Evolutionary conservation across 2,329 filamentous ascomycete genomes (phyloP).

Genomic region (Ophiognomonia clavigignenti-juglandacearum): DNA sequence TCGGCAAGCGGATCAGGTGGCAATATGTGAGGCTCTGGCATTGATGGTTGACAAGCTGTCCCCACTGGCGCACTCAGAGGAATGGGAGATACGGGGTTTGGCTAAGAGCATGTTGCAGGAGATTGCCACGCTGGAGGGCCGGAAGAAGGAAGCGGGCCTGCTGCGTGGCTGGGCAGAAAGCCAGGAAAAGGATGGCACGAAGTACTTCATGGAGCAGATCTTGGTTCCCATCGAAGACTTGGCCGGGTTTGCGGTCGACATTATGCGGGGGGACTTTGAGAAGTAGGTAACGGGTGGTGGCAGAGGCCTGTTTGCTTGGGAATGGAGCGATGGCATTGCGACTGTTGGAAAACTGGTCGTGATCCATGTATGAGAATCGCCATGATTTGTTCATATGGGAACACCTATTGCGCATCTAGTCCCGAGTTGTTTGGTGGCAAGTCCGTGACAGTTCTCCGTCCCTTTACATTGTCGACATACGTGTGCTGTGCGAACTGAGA

Average conservation of each 20-base stretch:
- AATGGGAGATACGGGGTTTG: constrained; percentile 39
- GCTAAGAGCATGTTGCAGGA: constrained; percentile 45
- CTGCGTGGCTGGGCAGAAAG: constrained; percentile 40
- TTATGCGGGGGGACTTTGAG: constrained; percentile 38
- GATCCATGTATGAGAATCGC: too few relatives aligned
- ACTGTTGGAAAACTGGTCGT: too few relatives aligned
- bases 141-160: constrained; percentile 38
- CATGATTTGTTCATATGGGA: too few relatives aligned
- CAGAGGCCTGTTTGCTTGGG: too few relatives aligned
- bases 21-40: constrained; percentile 48
- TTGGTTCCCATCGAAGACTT: constrained; percentile 42
- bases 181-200: constrained; percentile 33
- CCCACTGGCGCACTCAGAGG: constrained; percentile 35
- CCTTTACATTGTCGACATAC: too few relatives aligned
- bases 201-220: constrained; percentile 43
- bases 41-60: constrained; percentile 40
- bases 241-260: constrained; percentile 38
- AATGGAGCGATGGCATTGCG: too few relatives aligned
- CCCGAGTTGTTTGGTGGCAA: too few relatives aligned
- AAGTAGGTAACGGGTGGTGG: too few relatives aligned
- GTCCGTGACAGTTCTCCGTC: too few relatives aligned
- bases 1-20: constrained; percentile 44
- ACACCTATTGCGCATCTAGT: too few relatives aligned
- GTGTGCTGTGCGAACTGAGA: too few relatives aligned
- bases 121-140: constrained; percentile 40